Evolutionary conservation across 805 yeast genomes (phyloP).

Genomic region (Zygosaccharomyces gambellarensis): DNA sequence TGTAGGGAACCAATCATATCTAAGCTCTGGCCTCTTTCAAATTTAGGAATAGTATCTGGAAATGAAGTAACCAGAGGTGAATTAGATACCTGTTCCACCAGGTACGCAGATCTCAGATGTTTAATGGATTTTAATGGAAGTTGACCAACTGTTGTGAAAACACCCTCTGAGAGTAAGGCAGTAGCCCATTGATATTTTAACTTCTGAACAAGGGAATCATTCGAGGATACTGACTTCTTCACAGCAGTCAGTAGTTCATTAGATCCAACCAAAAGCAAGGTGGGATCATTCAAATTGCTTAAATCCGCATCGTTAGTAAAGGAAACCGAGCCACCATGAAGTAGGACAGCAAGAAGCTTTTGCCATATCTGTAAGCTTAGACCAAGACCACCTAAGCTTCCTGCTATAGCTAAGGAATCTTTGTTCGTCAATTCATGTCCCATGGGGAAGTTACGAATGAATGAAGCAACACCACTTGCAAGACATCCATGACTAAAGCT

Average conservation of each 20-base stretch:
- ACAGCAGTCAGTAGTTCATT: constrained; percentile 10
- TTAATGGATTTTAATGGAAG: constrained; percentile 16
- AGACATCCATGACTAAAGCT: constrained; percentile 49
- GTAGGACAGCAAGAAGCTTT: constrained; percentile 32
- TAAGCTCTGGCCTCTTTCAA: constrained; percentile 14
- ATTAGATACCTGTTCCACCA: constrained; percentile 30
- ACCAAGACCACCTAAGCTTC: constrained; percentile 11
- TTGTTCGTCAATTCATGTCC: constrained; percentile 35
- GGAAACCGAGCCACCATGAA: constrained; percentile 35
- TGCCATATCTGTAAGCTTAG: constrained; percentile 42
- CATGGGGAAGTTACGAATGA: constrained; percentile 36
- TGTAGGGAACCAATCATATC: constrained; percentile 21
- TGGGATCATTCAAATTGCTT: constrained; percentile 11
- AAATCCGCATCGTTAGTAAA: constrained; percentile 24
- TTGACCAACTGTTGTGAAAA: constrained; percentile 39
- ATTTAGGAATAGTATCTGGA: constrained; percentile 12
- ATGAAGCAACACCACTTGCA: constrained; percentile 50
- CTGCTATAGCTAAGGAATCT: constrained; percentile 32
- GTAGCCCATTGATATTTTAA: constrained; percentile 36
- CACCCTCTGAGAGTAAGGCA: constrained; percentile 46
- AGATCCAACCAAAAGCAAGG: constrained; percentile 21
- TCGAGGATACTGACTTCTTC: background rate
- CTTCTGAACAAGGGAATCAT: constrained; percentile 15
- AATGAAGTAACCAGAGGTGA: constrained; percentile 18
- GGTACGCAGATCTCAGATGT: constrained; percentile 40